phyloP scores from a whole-genome alignment of 495 filamentous ascomycete genomes.

The Penicillium paxilli region DNA sequence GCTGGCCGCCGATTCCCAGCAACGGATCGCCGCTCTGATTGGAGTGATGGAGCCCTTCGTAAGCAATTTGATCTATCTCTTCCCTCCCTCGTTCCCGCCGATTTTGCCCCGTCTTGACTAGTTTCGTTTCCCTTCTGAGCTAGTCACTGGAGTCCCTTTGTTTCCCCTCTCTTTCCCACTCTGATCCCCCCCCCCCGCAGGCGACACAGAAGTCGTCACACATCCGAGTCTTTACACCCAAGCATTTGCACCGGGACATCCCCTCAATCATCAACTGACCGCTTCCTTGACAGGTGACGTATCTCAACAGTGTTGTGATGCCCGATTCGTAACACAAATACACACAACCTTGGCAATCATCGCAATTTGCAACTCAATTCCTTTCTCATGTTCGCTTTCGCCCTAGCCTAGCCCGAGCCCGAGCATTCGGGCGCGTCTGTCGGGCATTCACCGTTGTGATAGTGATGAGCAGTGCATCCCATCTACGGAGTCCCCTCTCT shows the following conservation, averaged over 20 bases:
- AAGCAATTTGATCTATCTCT: constrained; percentile 37
- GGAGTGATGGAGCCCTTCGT: constrained; percentile 65
- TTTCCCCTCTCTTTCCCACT: constrained; percentile 12
- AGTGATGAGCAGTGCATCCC: neutral
- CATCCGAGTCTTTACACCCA: no score
- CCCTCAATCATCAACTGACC: constrained; percentile 24
- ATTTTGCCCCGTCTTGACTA: constrained; percentile 32
- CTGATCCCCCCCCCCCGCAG: neutral
- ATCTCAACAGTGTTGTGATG: constrained; percentile 65
- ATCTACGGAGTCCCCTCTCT: neutral
- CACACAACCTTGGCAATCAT: neutral
- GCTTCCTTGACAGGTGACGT: constrained; percentile 51
- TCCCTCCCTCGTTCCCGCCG: constrained; percentile 29
- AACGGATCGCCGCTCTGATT: constrained; percentile 54
- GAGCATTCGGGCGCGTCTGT: neutral
- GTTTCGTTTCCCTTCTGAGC: constrained; percentile 26
- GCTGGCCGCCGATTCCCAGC: constrained; percentile 48
- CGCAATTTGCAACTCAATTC: no score
- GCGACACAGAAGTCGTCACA: no score
- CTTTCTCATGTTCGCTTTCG: no score
- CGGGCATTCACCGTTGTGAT: neutral
- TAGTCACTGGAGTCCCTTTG: constrained; percentile 25
- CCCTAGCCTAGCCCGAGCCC: no score
- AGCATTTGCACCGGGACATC: no score
- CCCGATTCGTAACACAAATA: constrained; percentile 48